A percentile compares a stretch with the other conserved stretches of the same genome.
Evolutionary conservation across 1,284 basidiomycete species (phyloP).

Genomic region (Omphalotus olearius): DNA sequence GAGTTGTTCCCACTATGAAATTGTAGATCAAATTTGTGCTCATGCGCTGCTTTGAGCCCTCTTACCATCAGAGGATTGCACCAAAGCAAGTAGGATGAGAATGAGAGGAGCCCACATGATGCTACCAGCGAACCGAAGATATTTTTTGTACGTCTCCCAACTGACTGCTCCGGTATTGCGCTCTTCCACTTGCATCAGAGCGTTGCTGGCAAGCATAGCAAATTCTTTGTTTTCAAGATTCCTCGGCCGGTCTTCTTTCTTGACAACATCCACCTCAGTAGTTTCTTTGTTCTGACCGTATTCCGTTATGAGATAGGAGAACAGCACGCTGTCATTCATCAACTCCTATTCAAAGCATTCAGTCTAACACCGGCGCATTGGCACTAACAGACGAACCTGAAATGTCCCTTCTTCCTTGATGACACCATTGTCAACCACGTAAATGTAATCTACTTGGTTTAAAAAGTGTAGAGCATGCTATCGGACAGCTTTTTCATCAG

Average conservation of each 20-base stretch:
- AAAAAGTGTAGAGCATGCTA: conserved; percentile 49
- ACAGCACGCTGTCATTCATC: conserved; percentile 35
- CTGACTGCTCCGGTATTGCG: conserved; percentile 33
- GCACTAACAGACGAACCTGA: conserved; percentile 22
- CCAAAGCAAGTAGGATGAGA: conserved; percentile 9
- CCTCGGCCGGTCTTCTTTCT: neutral
- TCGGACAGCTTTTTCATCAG: too few relatives aligned
- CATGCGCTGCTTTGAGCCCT: neutral
- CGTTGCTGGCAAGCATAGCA: neutral
- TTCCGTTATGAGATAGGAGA: conserved; percentile 41
- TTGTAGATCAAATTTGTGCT: neutral
- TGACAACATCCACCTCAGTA: neutral
- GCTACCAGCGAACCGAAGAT: conserved; percentile 35
- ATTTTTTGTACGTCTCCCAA: conserved; percentile 32
- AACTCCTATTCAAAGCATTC: conserved; percentile 29
- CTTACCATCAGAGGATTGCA: conserved; percentile 16
- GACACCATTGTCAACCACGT: conserved; percentile 52
- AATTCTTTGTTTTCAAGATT: neutral
- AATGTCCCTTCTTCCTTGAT: conserved; percentile 48
- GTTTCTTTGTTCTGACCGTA: conserved; percentile 30
- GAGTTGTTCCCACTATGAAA: conserved; percentile 16
- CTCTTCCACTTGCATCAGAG: conserved; percentile 32
- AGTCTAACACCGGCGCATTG: neutral
- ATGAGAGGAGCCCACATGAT: conserved; percentile 21
- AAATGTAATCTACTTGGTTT: conserved; percentile 45